Percentiles rank a stretch among this genome's conserved stretches.
Conservation (phyloP, 2,329 filamentous ascomycete species). For the Epichloe aotearoae region DNA sequence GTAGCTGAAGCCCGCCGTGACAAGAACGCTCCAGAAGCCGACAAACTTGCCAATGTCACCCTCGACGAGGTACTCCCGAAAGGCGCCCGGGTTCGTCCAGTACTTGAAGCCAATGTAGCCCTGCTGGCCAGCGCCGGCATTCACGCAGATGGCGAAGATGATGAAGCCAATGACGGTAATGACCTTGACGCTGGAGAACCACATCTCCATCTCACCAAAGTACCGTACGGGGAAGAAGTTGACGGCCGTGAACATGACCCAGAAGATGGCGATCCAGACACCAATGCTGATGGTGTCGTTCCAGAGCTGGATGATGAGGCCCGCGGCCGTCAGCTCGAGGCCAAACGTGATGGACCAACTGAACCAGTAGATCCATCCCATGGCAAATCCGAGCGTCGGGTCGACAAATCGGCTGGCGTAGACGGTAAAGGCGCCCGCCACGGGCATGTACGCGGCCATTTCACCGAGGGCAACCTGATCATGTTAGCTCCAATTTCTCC, state of each 20-base stretch:
- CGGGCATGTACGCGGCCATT: conserved; percentile 67
- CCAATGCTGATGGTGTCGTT: conserved; percentile 46
- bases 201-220: conserved; percentile 70
- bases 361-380: conserved; percentile 80
- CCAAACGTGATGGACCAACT: conserved; percentile 62
- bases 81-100: conserved; percentile 56
- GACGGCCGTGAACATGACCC: conserved; percentile 51
- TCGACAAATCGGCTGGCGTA: conserved; percentile 67
- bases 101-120: conserved; percentile 64
- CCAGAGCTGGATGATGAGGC: conserved; percentile 69
- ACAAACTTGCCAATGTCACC: conserved; percentile 48
- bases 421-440: conserved; percentile 62
- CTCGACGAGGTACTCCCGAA: conserved; percentile 43
- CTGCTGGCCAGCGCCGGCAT: conserved; percentile 54
- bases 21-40: conserved; percentile 55
- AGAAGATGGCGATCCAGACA: conserved; percentile 63
- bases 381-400: conserved; percentile 58
- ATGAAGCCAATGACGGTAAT: conserved; percentile 62
- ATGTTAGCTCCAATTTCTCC: too few relatives aligned
- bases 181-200: conserved; percentile 66
- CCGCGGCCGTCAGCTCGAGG: conserved; percentile 58
- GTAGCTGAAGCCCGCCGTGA: conserved; percentile 57
- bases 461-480: conserved; percentile 39
- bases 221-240: conserved; percentile 61
- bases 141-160: conserved; percentile 63